Percentiles rank a stretch among this genome's conserved stretches.
Conservation (phyloP, 2,329 filamentous ascomycete genomes). For the Monilinia aucupariae region DNA sequence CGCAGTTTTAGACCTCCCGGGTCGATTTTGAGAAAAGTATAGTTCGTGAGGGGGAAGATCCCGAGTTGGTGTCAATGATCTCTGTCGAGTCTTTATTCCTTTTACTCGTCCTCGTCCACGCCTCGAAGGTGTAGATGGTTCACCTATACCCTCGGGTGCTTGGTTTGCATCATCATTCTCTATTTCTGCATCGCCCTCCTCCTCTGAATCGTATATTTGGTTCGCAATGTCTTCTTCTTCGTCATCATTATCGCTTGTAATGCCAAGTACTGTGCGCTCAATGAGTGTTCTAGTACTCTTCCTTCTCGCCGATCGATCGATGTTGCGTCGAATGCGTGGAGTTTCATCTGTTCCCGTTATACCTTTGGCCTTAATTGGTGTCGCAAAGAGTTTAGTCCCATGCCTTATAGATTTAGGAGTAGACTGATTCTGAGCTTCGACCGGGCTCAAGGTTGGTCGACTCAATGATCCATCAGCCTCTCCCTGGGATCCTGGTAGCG, state of each 20-base stretch:
- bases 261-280: constrained; percentile 60
- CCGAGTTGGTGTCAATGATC: constrained; percentile 55
- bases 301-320: constrained; percentile 77
- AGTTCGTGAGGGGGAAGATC: constrained; percentile 82
- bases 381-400: constrained; percentile 31
- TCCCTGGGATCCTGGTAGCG: not conserved
- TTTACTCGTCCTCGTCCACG: constrained; percentile 42
- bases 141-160: constrained; percentile 33
- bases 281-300: constrained; percentile 78
- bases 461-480: constrained; percentile 1
- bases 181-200: constrained; percentile 40
- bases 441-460: not conserved
- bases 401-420: constrained; percentile 25
- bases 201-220: constrained; percentile 59
- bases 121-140: constrained; percentile 48
- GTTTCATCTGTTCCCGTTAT: constrained; percentile 23
- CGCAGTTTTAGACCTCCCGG: constrained; percentile 76
- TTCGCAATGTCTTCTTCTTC: constrained; percentile 63
- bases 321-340: constrained; percentile 37
- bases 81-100: constrained; percentile 45
- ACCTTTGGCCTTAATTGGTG: constrained; percentile 27
- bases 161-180: constrained; percentile 33
- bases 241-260: constrained; percentile 64
- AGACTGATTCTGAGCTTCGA: constrained; percentile 16
- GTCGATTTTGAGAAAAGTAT: constrained; percentile 89